Conservation (phyloP, 176 grass and related monocot species). For the Cymbopogon citratus region DNA sequence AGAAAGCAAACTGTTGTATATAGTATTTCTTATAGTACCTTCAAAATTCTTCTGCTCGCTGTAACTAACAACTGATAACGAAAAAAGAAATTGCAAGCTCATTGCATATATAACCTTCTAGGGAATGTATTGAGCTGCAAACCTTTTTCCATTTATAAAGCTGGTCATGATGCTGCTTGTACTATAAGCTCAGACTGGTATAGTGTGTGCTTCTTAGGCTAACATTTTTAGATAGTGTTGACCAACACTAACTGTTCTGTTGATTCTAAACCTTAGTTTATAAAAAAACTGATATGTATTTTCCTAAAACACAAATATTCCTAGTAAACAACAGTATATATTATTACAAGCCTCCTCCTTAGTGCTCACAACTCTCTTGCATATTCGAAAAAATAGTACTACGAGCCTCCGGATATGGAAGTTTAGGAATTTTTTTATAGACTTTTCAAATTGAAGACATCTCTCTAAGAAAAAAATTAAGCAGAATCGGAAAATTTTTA, state of each 20-base stretch:
- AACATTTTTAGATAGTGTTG: slow-evolving; percentile 7
- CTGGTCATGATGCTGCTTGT: background rate
- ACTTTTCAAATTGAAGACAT: slow-evolving; percentile 5
- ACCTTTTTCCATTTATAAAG: background rate
- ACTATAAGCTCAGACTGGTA: background rate
- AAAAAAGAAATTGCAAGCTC: background rate
- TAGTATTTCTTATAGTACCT: background rate
- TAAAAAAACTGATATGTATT: background rate
- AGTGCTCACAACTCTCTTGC: background rate
- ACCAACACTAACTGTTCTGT: background rate
- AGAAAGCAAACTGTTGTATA: background rate
- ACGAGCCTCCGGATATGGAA: background rate
- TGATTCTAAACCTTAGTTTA: background rate
- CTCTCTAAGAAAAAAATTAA: background rate
- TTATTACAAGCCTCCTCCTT: background rate
- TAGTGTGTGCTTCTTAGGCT: background rate
- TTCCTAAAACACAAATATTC: background rate
- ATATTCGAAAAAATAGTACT: background rate
- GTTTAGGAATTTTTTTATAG: background rate
- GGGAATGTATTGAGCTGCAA: background rate
- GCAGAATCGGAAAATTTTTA: background rate
- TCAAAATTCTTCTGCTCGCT: background rate
- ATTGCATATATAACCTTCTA: slow-evolving; percentile 6
- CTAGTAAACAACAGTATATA: background rate
- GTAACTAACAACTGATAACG: background rate